Conservation (phyloP, 805 yeast genomes). For the Kuraishia capsulata region DNA sequence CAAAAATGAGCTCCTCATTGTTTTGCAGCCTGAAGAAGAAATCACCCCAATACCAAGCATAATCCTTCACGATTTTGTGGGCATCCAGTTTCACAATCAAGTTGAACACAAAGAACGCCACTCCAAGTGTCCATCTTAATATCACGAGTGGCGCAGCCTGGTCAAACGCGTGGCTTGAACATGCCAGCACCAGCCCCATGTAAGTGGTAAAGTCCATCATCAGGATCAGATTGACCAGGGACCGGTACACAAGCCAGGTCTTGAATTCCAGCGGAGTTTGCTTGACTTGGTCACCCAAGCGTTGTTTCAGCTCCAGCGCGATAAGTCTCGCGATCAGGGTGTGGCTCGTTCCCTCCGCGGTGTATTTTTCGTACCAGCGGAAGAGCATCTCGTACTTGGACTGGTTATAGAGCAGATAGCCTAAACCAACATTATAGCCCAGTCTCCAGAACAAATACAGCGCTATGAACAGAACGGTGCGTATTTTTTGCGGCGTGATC, state of each 20-base stretch:
- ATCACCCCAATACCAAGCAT: conserved; percentile 96
- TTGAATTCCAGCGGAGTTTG: conserved; percentile 64
- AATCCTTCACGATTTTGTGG: conserved; percentile 80
- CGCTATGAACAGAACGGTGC: conserved; percentile 33
- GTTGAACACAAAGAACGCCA: conserved; percentile 56
- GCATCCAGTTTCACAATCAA: conserved; percentile 84
- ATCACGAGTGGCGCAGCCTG: conserved; percentile 35
- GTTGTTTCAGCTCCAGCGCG: conserved; percentile 35
- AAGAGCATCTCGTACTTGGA: conserved; percentile 51
- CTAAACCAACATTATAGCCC: conserved; percentile 75
- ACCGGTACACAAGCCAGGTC: conserved; percentile 75
- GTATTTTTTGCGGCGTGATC: conserved; percentile 11
- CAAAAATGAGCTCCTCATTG: conserved; percentile 63
- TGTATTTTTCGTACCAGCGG: conserved; percentile 17
- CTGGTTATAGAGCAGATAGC: conserved; percentile 56
- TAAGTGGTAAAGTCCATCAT: conserved; percentile 82
- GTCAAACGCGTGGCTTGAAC: conserved; percentile 27
- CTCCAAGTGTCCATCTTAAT: conserved; percentile 51
- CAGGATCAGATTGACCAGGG: conserved; percentile 69
- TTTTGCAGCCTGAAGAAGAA: conserved; percentile 72
- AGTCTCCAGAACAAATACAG: conserved; percentile 69
- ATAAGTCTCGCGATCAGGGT: conserved; percentile 29
- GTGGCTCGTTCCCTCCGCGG: conserved; percentile 14
- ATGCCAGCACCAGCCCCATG: conserved; percentile 45
- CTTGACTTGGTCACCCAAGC: conserved; percentile 26